phyloP scores from a whole-genome alignment of 805 yeast genomes.

The Teunomyces lycoperdinae region DNA sequence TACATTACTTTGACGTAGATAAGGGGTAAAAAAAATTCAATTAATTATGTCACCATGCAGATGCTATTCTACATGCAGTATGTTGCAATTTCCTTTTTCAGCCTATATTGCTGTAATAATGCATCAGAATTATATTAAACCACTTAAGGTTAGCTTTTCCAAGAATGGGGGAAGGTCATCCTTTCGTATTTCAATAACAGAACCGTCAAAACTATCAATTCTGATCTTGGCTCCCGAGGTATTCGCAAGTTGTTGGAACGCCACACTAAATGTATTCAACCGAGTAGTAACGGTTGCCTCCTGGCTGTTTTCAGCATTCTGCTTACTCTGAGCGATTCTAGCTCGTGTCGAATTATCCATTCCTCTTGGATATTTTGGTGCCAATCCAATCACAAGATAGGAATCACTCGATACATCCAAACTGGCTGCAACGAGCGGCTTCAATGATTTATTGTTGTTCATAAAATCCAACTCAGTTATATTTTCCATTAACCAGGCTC shows the following conservation, averaged over 20 bases:
- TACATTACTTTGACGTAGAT: not conserved
- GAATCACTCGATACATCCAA: constrained; percentile 71
- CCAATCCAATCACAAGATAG: constrained; percentile 83
- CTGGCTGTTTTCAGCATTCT: constrained; percentile 30
- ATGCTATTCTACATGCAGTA: not conserved
- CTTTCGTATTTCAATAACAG: constrained; percentile 84
- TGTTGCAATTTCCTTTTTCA: not conserved
- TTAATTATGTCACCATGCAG: not conserved
- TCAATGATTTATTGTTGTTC: constrained; percentile 35
- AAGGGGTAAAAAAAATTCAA: not conserved
- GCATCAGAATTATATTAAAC: constrained; percentile 3
- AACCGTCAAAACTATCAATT: constrained; percentile 92
- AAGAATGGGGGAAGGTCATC: constrained; percentile 87
- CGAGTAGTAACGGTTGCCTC: constrained; percentile 44
- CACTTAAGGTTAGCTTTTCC: constrained; percentile 61
- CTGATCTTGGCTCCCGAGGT: constrained; percentile 84
- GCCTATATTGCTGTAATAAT: not conserved
- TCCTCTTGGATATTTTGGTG: constrained; percentile 70
- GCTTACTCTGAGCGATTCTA: constrained; percentile 22
- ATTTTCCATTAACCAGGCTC: constrained; percentile 88
- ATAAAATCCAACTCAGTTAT: constrained; percentile 70
- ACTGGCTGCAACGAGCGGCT: constrained; percentile 86
- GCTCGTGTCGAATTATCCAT: constrained; percentile 34
- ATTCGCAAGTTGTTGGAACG: constrained; percentile 84
- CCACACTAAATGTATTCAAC: constrained; percentile 81